Base-by-base conservation (phyloP, 2,329 filamentous ascomycete genomes). In the Ilyonectria sp. region DNA sequence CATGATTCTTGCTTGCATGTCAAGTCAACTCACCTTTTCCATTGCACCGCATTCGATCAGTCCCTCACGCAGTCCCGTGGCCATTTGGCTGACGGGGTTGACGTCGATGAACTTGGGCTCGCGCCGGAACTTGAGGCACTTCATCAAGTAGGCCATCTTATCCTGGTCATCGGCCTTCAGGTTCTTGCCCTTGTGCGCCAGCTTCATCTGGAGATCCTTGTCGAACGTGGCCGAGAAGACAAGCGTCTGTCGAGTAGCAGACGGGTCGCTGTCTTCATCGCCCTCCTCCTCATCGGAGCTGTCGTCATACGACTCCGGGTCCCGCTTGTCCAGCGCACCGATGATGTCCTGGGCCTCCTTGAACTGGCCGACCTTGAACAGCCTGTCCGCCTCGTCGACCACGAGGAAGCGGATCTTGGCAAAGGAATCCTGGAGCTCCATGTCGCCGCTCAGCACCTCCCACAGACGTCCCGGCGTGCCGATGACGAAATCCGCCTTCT, bases 171-270 rank as follows among this genome's bases (percentile, higher is more conserved):
- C 89, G 82, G 69, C 79, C 13, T 71, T 92, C 88, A 68, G 86
- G 4, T 68, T 63, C 65, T 70, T 73, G 56, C 54, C 21, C 23
- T 71, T 69, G 37, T 49, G 55, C 63, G 93, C 90, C 13, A 99
- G 87, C 79, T 98, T 98, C 74, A 95, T 93, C 78, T 98, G 95
- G 33, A 99, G 83, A 1, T 92, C 91, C 76, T 95, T 95, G 78
- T 97, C 93, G 80, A 99, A 97, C 0, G 96, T 99, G 0, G 96
- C 96, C 0, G 96, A 98, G 80, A 99, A 99, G 21, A 99, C 94
- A 0, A 99, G 87, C 0, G 95, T 98, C 78, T 99, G 96, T 46
- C 95, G 86, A 17, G 87, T 77, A 47, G 84, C 78, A 11, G 80
- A 75, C 0, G 84, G 81, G n/a, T 85, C 82, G 2, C 84, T 82